Percentiles rank a stretch among this genome's conserved stretches.
These are phyloP conservation scores for Pyrenopolyporus hunteri DNA, from an alignment of 495 filamentous ascomycete genomes.

Conservation along the genomic window DNA sequence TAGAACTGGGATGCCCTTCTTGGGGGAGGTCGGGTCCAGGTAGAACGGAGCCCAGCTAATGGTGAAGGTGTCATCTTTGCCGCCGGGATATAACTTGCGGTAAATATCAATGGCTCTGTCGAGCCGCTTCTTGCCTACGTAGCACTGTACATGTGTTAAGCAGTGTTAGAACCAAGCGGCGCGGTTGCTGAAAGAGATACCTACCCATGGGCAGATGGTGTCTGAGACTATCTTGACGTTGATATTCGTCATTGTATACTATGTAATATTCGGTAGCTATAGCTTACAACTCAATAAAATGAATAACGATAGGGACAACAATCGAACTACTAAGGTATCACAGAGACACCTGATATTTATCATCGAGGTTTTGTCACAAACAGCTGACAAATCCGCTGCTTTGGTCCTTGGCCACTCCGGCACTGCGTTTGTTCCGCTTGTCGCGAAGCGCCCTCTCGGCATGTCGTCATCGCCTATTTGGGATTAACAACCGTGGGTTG, in stretches of 20 bases:
- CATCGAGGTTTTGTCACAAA: background rate
- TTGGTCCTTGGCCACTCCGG: constrained; percentile 18
- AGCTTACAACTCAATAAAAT: background rate
- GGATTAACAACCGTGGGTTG: background rate
- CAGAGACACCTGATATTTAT: background rate
- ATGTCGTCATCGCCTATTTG: constrained; percentile 15
- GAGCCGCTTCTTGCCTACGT: constrained; percentile 75
- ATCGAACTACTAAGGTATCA: too few species aligned
- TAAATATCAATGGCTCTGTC: constrained; percentile 68
- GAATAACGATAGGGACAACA: background rate
- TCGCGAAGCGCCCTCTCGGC: constrained; percentile 2
- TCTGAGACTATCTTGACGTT: constrained; percentile 74
- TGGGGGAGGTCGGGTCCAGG: constrained; percentile 67
- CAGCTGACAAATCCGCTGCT: constrained; percentile 32
- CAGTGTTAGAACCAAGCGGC: background rate
- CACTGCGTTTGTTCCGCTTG: constrained; percentile 15
- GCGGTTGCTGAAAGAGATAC: constrained; percentile 10
- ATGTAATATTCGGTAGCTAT: background rate
- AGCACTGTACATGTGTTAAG: constrained; percentile 59
- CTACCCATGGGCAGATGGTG: constrained; percentile 76
- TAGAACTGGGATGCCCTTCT: constrained; percentile 33
- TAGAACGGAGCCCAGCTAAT: constrained; percentile 77
- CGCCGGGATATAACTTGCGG: constrained; percentile 58
- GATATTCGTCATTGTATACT: constrained; percentile 71
- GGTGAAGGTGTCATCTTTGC: constrained; percentile 67